These are phyloP conservation scores for Ascosphaera apis DNA, from an alignment of 2,329 filamentous ascomycete genomes.

Conservation along the genomic window DNA sequence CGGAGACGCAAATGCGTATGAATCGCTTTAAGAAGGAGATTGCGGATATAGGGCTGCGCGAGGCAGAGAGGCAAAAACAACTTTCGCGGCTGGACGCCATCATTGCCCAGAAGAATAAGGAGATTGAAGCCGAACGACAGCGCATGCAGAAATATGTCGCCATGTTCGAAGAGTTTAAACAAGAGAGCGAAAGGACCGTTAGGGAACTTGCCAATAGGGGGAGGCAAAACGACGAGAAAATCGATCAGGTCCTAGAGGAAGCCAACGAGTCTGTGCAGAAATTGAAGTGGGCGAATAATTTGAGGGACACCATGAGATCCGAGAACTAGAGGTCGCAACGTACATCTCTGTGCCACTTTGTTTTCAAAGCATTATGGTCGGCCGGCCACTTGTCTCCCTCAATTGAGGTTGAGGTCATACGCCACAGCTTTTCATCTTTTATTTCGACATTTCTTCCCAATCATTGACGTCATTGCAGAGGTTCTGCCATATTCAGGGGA, in stretches of 20 bases:
- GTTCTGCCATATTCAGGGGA: too few species aligned
- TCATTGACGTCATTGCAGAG: too few species aligned
- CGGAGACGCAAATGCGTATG: slow-evolving; percentile 17
- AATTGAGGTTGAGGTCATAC: too few species aligned
- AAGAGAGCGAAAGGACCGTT: slow-evolving; percentile 18
- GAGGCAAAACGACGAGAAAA: slow-evolving; percentile 11
- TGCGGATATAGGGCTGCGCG: slow-evolving; percentile 12
- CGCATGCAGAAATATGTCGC: slow-evolving; percentile 17
- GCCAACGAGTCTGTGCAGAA: slow-evolving; percentile 19
- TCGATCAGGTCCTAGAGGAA: slow-evolving; percentile 17
- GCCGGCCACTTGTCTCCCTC: too few species aligned
- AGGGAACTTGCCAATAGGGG: slow-evolving; percentile 12
- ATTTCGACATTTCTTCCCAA: too few species aligned
- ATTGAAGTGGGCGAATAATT: slow-evolving; percentile 26
- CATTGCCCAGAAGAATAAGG: slow-evolving; percentile 23
- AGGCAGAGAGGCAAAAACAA: slow-evolving; percentile 15
- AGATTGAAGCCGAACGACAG: slow-evolving; percentile 18
- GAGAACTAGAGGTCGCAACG: not conserved
- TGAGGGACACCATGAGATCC: slow-evolving; percentile 10
- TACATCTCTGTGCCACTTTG: not conserved
- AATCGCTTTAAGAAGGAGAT: slow-evolving; percentile 17
- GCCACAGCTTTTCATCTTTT: too few species aligned
- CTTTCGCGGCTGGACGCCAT: slow-evolving; percentile 21
- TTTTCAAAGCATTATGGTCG: too few species aligned
- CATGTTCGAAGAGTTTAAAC: slow-evolving; percentile 20